phyloP scores from a whole-genome alignment of 805 yeast species.

The Lipomyces lipofer region DNA sequence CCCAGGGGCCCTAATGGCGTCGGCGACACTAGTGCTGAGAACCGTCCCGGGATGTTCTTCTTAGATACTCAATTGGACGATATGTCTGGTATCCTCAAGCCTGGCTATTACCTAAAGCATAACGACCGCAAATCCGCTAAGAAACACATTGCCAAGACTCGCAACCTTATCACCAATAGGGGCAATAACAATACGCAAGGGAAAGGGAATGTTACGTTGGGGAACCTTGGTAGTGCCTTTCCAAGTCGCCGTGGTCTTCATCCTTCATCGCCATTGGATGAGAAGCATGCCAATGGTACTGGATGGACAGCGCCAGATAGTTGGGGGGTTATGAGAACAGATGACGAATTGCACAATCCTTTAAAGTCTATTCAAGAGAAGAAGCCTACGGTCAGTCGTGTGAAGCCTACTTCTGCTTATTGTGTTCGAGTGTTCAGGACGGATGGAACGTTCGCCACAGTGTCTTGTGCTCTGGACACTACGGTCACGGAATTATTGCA shows the following conservation, averaged over 20 bases:
- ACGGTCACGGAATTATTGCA: constrained; percentile 73
- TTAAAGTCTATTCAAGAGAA: constrained; percentile 4
- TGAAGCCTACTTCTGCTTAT: constrained; percentile 34
- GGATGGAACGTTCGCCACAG: constrained; percentile 81
- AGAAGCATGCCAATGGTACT: constrained; percentile 9
- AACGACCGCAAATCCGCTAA: constrained; percentile 11
- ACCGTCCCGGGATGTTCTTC: constrained; percentile 15
- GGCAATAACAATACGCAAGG: background rate
- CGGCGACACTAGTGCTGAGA: background rate
- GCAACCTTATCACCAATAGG: constrained; percentile 33
- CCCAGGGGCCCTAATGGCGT: background rate
- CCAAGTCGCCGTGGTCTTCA: background rate
- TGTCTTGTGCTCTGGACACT: constrained; percentile 75
- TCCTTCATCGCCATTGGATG: constrained; percentile 5
- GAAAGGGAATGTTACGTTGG: constrained; percentile 25
- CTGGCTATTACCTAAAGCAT: constrained; percentile 14
- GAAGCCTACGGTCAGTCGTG: constrained; percentile 1
- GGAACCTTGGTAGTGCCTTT: constrained; percentile 4
- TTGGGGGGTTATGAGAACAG: constrained; percentile 52
- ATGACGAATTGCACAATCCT: constrained; percentile 31
- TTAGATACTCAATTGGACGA: constrained; percentile 53
- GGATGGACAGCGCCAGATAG: constrained; percentile 61
- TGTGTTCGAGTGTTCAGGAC: constrained; percentile 75
- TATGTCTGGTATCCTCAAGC: constrained; percentile 52
- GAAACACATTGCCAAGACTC: constrained; percentile 34